Conservation (phyloP, 2,329 filamentous ascomycete genomes). For the Cercospora canescens region DNA sequence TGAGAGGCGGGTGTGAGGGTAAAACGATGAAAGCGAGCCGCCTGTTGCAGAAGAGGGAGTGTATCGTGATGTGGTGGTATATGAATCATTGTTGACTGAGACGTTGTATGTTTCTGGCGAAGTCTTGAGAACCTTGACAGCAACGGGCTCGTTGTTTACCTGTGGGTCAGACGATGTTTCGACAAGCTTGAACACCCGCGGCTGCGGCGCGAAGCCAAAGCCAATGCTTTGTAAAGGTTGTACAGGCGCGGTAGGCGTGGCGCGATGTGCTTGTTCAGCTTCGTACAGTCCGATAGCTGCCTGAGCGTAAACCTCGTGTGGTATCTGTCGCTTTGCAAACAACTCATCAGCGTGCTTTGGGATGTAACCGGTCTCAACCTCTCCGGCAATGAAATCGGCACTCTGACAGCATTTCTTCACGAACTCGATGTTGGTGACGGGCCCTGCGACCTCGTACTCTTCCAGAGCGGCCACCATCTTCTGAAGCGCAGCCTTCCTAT, state of each 20-base stretch:
- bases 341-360: slow-evolving; percentile 80
- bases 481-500: slow-evolving; percentile 76
- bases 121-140: slow-evolving; percentile 54
- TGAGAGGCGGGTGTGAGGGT: slow-evolving; percentile 74
- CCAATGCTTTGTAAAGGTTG: slow-evolving; percentile 44
- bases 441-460: slow-evolving; percentile 87
- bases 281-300: slow-evolving; percentile 71
- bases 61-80: slow-evolving; percentile 44
- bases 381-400: slow-evolving; percentile 77
- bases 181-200: slow-evolving; percentile 61
- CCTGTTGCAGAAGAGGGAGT: slow-evolving; percentile 42
- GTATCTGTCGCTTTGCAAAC: slow-evolving; percentile 59
- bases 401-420: slow-evolving; percentile 83
- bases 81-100: slow-evolving; percentile 39
- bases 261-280: slow-evolving; percentile 49
- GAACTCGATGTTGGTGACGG: slow-evolving; percentile 96
- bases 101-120: slow-evolving; percentile 54
- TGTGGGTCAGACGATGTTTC: slow-evolving; percentile 47
- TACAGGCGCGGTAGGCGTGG: slow-evolving; percentile 25
- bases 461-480: slow-evolving; percentile 79
- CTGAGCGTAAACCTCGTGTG: slow-evolving; percentile 78
- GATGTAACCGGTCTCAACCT: slow-evolving; percentile 95
- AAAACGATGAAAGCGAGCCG: slow-evolving; percentile 67
- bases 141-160: slow-evolving; percentile 36
- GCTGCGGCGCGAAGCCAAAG: slow-evolving; percentile 61